Evolutionary conservation across 106 monocot genomes (phyloP).

Genomic region (Vanilla planifolia): DNA sequence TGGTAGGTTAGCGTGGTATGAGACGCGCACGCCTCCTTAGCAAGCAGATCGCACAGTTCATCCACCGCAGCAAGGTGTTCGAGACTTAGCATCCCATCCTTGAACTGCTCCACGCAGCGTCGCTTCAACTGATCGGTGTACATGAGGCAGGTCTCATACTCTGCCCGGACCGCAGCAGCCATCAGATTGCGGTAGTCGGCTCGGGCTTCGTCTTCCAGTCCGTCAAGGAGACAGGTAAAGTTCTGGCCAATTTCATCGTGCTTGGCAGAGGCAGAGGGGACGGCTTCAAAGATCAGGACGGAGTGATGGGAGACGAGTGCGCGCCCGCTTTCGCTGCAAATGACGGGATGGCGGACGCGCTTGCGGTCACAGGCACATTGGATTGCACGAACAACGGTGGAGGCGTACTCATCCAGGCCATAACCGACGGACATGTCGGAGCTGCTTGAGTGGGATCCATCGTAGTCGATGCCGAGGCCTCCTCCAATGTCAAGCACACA

Average conservation of each 20-base stretch:
- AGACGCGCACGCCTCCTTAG: slow-evolving; percentile 22
- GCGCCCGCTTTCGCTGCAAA: slow-evolving; percentile 80
- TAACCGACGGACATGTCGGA: slow-evolving; percentile 72
- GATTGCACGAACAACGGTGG: slow-evolving; percentile 39
- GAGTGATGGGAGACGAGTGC: slow-evolving; percentile 79
- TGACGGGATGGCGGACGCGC: slow-evolving; percentile 48
- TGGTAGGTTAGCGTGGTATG: slow-evolving; percentile 53
- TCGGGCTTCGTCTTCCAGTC: slow-evolving; percentile 45
- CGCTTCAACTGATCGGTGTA: slow-evolving; percentile 69
- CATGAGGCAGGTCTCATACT: slow-evolving; percentile 36
- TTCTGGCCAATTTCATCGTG: slow-evolving; percentile 3
- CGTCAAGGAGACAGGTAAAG: slow-evolving; percentile 34
- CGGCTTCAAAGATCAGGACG: slow-evolving; percentile 61
- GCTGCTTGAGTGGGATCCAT: slow-evolving; percentile 43
- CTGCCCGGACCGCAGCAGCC: slow-evolving; percentile 46
- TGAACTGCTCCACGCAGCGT: slow-evolving; percentile 66
- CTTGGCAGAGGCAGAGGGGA: slow-evolving; percentile 19
- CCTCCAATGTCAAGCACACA: slow-evolving; percentile 72
- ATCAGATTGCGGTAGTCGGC: slow-evolving; percentile 57
- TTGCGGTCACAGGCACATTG: slow-evolving; percentile 44
- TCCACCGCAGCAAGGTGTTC: slow-evolving; percentile 92
- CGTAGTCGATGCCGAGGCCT: slow-evolving; percentile 73
- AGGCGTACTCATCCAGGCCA: slow-evolving; percentile 51
- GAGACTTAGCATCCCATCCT: slow-evolving; percentile 68
- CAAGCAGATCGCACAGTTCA: slow-evolving; percentile 63